Evolutionary conservation across 2,329 filamentous ascomycete species (phyloP).

Genomic region (Penicillium sp.): DNA sequence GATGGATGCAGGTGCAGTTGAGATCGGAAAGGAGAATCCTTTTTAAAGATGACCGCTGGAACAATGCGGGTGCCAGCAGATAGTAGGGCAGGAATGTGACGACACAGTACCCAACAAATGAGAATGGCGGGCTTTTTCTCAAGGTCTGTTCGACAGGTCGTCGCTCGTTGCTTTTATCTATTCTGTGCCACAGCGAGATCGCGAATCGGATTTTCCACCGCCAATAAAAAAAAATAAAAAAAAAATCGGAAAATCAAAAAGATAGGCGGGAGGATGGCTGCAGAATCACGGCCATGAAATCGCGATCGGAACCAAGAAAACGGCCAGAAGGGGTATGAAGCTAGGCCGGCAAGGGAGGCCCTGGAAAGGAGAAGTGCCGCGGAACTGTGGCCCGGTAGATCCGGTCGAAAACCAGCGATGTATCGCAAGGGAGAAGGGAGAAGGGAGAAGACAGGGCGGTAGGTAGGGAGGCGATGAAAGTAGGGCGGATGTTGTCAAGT

Average conservation of each 20-base stretch:
- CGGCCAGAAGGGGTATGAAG: slow-evolving; percentile 25
- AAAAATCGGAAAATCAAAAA: slow-evolving; percentile 5
- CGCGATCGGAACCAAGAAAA: slow-evolving; percentile 24
- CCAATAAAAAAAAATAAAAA: slow-evolving; percentile 5
- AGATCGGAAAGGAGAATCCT: slow-evolving; percentile 37
- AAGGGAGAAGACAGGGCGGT: slow-evolving; percentile 27
- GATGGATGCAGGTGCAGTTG: slow-evolving; percentile 31
- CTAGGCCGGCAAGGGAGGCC: slow-evolving; percentile 23
- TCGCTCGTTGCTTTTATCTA: slow-evolving; percentile 24
- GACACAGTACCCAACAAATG: slow-evolving; percentile 21
- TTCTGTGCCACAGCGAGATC: slow-evolving; percentile 10
- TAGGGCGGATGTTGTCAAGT: slow-evolving; percentile 4
- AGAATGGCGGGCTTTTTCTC: slow-evolving; percentile 10
- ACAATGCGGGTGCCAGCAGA: slow-evolving; percentile 23
- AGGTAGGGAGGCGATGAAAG: slow-evolving; percentile 15
- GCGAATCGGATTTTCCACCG: slow-evolving; percentile 10
- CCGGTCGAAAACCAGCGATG: slow-evolving; percentile 26
- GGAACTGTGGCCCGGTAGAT: slow-evolving; percentile 25
- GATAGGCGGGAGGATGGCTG: slow-evolving; percentile 26
- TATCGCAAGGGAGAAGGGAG: slow-evolving; percentile 30
- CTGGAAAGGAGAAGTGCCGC: slow-evolving; percentile 25
- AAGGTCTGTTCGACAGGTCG: slow-evolving; percentile 17
- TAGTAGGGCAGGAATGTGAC: slow-evolving; percentile 34
- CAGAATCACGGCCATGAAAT: slow-evolving; percentile 24
- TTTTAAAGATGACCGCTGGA: slow-evolving; percentile 33